Evolutionary conservation across 768 basidiomycete genomes (phyloP).

Genomic region (Pulveroboletus sp.): DNA sequence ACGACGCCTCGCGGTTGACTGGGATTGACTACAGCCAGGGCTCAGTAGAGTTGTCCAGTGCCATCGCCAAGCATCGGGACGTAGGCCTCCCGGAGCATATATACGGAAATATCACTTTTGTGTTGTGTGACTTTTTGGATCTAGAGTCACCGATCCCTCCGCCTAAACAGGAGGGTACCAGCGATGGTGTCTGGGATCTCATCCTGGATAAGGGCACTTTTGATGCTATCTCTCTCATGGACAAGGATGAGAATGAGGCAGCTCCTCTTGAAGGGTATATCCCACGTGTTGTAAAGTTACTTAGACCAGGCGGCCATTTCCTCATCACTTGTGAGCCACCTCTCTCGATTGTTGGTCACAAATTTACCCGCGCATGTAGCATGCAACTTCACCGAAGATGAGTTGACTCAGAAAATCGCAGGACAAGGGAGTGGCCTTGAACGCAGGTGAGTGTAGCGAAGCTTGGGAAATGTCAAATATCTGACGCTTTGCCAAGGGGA

Average conservation of each 20-base stretch:
- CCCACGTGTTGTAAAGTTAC: constrained; percentile 46
- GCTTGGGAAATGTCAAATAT: not conserved
- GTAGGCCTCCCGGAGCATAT: not conserved
- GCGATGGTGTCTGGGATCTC: constrained; percentile 57
- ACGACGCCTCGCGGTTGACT: constrained; percentile 45
- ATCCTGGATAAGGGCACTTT: constrained; percentile 87
- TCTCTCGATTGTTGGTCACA: not conserved
- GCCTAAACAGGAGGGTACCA: constrained; percentile 3
- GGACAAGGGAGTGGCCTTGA: constrained; percentile 45
- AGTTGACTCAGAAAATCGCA: constrained; percentile 56
- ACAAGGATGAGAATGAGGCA: constrained; percentile 51
- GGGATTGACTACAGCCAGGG: constrained; percentile 80
- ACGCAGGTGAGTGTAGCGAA: constrained; percentile 55
- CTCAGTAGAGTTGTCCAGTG: constrained; percentile 61
- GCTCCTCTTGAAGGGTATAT: constrained; percentile 63
- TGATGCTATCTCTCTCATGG: constrained; percentile 77
- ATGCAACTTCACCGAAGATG: constrained; percentile 84
- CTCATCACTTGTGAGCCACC: constrained; percentile 71
- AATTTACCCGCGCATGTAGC: constrained; percentile 37
- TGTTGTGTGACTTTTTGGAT: constrained; percentile 61
- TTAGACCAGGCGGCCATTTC: constrained; percentile 68
- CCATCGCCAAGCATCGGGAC: constrained; percentile 50
- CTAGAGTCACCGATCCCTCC: constrained; percentile 42
- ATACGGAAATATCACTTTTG: constrained; percentile 43
- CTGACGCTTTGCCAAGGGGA: constrained; percentile 45